phyloP scores from a whole-genome alignment of 306 rosid species.

The Dryas octopetala region DNA sequence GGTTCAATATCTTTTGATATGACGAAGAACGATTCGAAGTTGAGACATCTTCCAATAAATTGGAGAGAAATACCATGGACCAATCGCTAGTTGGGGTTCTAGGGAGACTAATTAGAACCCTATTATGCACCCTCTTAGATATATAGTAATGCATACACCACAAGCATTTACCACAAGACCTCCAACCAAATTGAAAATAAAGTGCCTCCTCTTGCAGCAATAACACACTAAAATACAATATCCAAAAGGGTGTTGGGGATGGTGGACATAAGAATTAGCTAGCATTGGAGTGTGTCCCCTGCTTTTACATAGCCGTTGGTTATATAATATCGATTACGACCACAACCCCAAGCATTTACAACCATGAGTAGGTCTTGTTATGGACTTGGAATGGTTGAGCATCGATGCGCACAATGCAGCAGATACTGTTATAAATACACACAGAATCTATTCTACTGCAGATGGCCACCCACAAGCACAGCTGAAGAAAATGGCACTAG shows the following conservation, averaged over 20 bases:
- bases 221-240: background rate
- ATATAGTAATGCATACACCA: too few relatives aligned
- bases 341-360: background rate
- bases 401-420: background rate
- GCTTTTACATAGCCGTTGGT: background rate
- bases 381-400: background rate
- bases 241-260: background rate
- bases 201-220: too few relatives aligned
- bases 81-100: too few relatives aligned
- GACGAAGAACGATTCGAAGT: too few relatives aligned
- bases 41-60: too few relatives aligned
- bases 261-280: background rate
- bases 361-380: background rate
- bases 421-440: background rate
- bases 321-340: background rate
- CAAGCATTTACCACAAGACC: background rate
- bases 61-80: too few relatives aligned
- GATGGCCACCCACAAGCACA: background rate
- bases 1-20: too few relatives aligned
- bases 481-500: background rate
- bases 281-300: slow-evolving; percentile 13
- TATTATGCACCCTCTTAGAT: too few relatives aligned
- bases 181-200: background rate
- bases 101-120: too few relatives aligned
- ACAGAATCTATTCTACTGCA: background rate